Conservation (phyloP, 257 asterid genomes). For the Fraxinus americana region DNA sequence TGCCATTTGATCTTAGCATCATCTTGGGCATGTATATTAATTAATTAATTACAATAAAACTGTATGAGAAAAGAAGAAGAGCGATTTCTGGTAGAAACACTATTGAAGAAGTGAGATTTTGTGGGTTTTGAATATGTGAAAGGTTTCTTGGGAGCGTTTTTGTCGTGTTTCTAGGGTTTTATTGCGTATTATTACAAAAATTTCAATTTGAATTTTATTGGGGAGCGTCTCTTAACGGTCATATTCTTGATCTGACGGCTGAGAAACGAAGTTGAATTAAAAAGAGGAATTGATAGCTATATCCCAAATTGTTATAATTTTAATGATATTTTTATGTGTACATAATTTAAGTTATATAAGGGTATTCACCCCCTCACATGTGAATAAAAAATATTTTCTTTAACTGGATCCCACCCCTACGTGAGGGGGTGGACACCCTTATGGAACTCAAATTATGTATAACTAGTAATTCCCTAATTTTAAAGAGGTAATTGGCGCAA, state of each 20-base stretch:
- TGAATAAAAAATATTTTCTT: no score
- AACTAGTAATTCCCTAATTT: no score
- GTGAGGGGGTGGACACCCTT: no score
- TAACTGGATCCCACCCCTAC: no score
- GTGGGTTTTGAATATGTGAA: background rate
- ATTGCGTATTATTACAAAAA: background rate
- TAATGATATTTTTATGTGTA: no score
- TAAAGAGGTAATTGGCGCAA: no score
- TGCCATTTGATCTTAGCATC: conserved; percentile 74
- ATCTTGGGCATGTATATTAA: conserved; percentile 33
- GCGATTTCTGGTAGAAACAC: no score
- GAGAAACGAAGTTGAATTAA: background rate
- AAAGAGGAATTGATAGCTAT: background rate
- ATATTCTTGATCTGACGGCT: conserved; percentile 7
- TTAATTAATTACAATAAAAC: conserved; percentile 2
- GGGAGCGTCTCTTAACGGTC: conserved; percentile 21
- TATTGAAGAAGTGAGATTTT: background rate
- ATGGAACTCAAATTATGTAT: no score
- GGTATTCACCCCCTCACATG: no score
- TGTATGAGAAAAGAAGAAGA: background rate
- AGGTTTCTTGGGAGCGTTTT: no score
- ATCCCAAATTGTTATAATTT: background rate
- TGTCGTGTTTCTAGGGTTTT: background rate
- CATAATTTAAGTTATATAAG: no score
- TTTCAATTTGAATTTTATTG: background rate